Base-by-base conservation (phyloP, 257 asterid genomes). In the Cruciata laevipes region DNA sequence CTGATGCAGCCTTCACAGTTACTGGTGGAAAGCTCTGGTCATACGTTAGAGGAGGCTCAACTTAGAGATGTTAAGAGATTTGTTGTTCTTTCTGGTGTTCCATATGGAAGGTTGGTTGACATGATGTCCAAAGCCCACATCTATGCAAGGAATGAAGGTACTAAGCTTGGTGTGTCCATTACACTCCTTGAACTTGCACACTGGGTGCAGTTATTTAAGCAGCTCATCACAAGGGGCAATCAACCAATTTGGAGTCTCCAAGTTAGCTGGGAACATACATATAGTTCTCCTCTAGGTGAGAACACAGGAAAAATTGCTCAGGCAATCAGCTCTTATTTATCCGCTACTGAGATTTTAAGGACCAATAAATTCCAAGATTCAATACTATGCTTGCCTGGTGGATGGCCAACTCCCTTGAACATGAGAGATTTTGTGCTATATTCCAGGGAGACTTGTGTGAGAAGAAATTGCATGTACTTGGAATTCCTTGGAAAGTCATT, bases 151-250 rank as follows among this genome's bases (percentile, higher is more conserved):
- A 88, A 47, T 66, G 89, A 88, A 83, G 97, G 95, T 38, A 78
- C 79, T 21, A 78, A 14, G 71, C 76, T 81, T 70, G 77, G 75
- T 77, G 85, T 84, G 61, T 72, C 77, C 71, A 84, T 94, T 63
- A 85, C 96, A 20, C 79, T 83, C 80, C 99, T 88, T 71, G 96
- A 94, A 75, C 96, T 94, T 78, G 87, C 95, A 30, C 90, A 96
- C 40, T 94, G 99, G 99, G 78, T 90, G 67, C 95, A 85, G 74
- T 77, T 94, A 77, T 88, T 94, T 69, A 89, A 82, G 75, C 81
- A 76, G 81, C 97, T 94, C 40, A 77, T 94, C 68, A 61, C 78
- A 24, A 75, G 77, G 67, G 99, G 97, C 42, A 94, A 88, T 80
- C 86, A 33, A 53, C 82, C 88, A 16, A 40, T 82, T 68, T 88